Conservation (phyloP, 2,329 filamentous ascomycete species). For the Diaporthe sp. region DNA sequence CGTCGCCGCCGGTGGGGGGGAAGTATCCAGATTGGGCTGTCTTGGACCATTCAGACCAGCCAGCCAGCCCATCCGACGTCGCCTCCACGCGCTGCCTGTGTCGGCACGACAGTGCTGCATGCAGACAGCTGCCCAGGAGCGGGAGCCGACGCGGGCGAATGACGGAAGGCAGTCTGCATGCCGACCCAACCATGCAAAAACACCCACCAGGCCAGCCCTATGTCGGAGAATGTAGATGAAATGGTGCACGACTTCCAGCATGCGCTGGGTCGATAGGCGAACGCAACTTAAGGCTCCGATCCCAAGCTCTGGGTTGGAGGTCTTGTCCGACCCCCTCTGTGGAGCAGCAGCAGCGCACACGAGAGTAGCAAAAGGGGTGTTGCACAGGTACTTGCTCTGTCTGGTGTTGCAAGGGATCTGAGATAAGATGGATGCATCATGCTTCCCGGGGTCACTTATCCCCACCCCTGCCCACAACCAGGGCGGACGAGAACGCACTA, state of each 20-base stretch:
- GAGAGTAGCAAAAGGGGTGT: conserved; percentile 25
- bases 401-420: conserved; percentile 32
- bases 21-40: conserved; percentile 35
- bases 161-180: conserved; percentile 50
- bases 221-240: conserved; percentile 27
- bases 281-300: conserved; percentile 14
- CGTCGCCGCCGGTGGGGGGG: conserved; percentile 37
- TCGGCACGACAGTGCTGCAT: conserved; percentile 27
- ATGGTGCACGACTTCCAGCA: conserved; percentile 21
- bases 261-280: conserved; percentile 19
- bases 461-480: conserved; percentile 21
- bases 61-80: conserved; percentile 19
- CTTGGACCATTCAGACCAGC: not conserved
- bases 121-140: conserved; percentile 33
- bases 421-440: conserved; percentile 35
- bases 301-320: conserved; percentile 17
- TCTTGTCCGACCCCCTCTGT: conserved; percentile 18
- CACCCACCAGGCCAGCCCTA: conserved; percentile 46
- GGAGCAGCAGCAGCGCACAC: conserved; percentile 31
- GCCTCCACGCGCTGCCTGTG: conserved; percentile 21
- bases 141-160: conserved; percentile 36
- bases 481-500: not conserved
- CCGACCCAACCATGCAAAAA: conserved; percentile 49
- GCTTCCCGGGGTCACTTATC: conserved; percentile 27
- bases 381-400: conserved; percentile 26